Base-by-base conservation (phyloP, 1,284 basidiomycete genomes). In the Austropuccinia psidii region DNA sequence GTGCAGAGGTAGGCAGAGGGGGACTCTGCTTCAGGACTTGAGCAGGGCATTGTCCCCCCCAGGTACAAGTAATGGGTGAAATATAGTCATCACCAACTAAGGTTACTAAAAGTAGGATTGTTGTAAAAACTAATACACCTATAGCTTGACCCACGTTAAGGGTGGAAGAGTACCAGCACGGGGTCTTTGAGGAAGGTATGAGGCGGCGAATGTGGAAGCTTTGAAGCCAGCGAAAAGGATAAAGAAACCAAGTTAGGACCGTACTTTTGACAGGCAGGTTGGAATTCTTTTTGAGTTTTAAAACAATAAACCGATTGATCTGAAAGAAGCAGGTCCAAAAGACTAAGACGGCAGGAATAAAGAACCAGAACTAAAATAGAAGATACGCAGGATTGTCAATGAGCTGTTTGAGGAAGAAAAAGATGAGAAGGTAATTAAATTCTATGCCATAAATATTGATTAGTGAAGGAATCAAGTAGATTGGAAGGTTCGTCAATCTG, bases 81-180 rank as follows among this genome's bases (percentile, higher is more conserved):
- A 91, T 84, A 79, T 91, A 90, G 81, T 92, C 90, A 11, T 88
- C 86, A 13, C 90, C 90, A 19, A 87, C 81, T 73, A 89, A 66
- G 9, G 79, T 80, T 68, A 80, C 69, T 5, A 68, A 75, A 13
- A 75, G 49, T 31, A 73, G 4, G 21, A 41, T 72, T 1, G 43
- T 83, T 15, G 83, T 82, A 52, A 88, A 82, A 7, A 83, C 77
- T 33, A 86, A 76, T 6, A 85, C 81, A 4, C 82, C 78, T 17
- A 73, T 21, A 49, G 33, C 43, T 33, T 73, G 69, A 29, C 58
- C 58, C 29, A 62, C 37, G 60, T 17, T 61, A 45, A 72, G 57
- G 5, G 52, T 72, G 4, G 68, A 72, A 33, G 57, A 41, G 68
- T 72, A 72, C 57, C 55, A 61, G 19, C 57, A 41, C 1, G 41